These are phyloP conservation scores for Limonium bicolor DNA, from an alignment of 148 eudicot species.

Conservation along the genomic window DNA sequence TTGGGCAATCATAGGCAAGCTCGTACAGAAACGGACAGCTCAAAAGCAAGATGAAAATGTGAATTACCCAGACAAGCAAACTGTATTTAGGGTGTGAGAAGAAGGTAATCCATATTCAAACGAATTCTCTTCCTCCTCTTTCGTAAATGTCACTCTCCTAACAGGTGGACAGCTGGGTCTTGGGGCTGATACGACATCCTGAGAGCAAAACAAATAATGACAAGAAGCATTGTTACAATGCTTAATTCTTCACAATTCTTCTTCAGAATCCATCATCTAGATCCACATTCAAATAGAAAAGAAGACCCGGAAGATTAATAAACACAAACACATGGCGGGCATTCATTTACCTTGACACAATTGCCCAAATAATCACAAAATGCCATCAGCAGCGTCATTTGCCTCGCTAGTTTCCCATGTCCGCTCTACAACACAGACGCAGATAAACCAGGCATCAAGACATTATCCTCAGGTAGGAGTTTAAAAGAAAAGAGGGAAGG, in stretches of 20 bases:
- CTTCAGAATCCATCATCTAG: not conserved
- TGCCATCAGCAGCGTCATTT: slow-evolving; percentile 88
- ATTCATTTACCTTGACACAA: slow-evolving; percentile 70
- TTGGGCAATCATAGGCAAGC: no score
- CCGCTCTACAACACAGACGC: slow-evolving; percentile 57
- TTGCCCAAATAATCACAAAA: slow-evolving; percentile 92
- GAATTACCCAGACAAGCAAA: slow-evolving; percentile 84
- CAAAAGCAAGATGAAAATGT: slow-evolving; percentile 3
- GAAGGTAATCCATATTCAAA: slow-evolving; percentile 94
- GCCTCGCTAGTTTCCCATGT: slow-evolving; percentile 88
- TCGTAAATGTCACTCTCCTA: slow-evolving; percentile 64
- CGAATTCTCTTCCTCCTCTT: slow-evolving; percentile 90
- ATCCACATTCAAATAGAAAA: not conserved
- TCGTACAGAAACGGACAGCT: not conserved
- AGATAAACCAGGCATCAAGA: no score
- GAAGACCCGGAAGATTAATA: no score
- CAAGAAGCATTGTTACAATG: no score
- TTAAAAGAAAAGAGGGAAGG: not conserved
- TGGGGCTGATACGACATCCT: slow-evolving; percentile 97
- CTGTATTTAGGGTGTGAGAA: slow-evolving; percentile 97
- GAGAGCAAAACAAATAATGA: slow-evolving; percentile 3
- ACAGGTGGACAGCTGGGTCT: slow-evolving; percentile 87
- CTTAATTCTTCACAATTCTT: not conserved
- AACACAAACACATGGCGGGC: not conserved
- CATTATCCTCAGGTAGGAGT: not conserved